Evolutionary conservation across 805 yeast species (phyloP), one percentile per base, ranked within the genome.

Genomic region (Ogataea philodendri): DNA sequence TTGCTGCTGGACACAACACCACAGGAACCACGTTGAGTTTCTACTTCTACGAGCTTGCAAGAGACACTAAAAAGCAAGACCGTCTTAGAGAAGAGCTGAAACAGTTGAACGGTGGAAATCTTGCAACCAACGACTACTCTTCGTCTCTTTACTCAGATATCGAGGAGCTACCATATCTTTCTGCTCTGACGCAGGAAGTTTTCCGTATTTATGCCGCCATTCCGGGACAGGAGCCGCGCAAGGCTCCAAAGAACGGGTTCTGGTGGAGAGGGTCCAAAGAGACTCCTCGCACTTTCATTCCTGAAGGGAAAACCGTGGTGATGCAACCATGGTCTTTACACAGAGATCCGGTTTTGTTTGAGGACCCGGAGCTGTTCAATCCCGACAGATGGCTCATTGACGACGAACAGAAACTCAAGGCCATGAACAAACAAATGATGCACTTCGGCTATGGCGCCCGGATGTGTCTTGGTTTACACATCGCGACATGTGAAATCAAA

Each of bases 1-100:
- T 81, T 23, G 80, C 82, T 29, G 89, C 89, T 1, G 89, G 89
- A 3, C 88, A 82, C 52, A 83, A 81, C 51, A 81, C 89, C 5
- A 80, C 84, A 1, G 85, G 83, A 0, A 68, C 76, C 5, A 76
- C 79, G n/a, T 54, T 81, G 39, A 65, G 84, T 0, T 82, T 72
- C 52, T 57, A 76, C 34, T 63, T 74, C 14, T 81, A 74, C 62
- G 78, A 78, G 49, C 52, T 81, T 22, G 77, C 84, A 2, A 60
- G 75, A 39, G 62, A 76, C 44, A 41, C 47, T 5, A 52, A 57
- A 11, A 64, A 73, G 44, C 89, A 82, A 53, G 39, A 52, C 3
- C 53, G 50, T 22, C 59, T 84, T 13, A 59, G 61, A 21, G 39
- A 62, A 1, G 93, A 84, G 56, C 45, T 20, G 37, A 49, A 4